A percentile compares a stretch with the other conserved stretches of the same genome.
Evolutionary conservation across 2,329 filamentous ascomycete genomes (phyloP).

Genomic region (Pyrenochaeta sp.): DNA sequence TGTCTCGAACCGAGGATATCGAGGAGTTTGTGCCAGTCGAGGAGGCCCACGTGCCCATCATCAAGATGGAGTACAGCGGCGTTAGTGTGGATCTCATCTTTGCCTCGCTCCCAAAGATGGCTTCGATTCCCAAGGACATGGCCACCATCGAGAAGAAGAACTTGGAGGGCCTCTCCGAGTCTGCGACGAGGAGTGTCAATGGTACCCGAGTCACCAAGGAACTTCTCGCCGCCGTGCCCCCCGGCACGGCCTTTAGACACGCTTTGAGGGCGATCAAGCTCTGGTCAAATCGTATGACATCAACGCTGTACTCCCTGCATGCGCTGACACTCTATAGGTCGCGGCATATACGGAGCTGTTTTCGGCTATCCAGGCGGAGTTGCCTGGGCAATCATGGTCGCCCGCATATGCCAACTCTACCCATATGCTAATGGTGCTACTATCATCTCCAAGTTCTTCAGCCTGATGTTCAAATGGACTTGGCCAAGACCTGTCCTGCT

Average conservation of each 20-base stretch:
- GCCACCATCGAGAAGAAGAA: conserved; percentile 84
- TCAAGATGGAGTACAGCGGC: conserved; percentile 89
- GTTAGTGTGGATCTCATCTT: conserved; percentile 94
- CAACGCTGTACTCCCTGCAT: not conserved
- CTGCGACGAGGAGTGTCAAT: conserved; percentile 87
- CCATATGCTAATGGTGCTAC: conserved; percentile 89
- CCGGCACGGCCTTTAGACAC: conserved; percentile 86
- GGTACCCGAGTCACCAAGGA: conserved; percentile 94
- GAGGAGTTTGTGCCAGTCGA: conserved; percentile 84
- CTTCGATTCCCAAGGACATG: conserved; percentile 63
- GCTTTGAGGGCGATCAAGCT: conserved; percentile 93
- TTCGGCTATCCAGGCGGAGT: conserved; percentile 97
- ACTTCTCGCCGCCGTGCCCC: conserved; percentile 86
- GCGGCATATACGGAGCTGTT: conserved; percentile 94
- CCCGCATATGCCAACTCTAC: conserved; percentile 93
- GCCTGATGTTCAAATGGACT: conserved; percentile 86
- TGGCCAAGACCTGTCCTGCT: conserved; percentile 95
- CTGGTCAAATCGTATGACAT: conserved; percentile 77
- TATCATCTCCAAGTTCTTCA: conserved; percentile 92
- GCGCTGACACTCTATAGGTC: conserved; percentile 54
- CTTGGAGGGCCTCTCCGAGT: conserved; percentile 84
- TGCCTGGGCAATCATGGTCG: conserved; percentile 97
- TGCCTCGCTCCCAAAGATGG: conserved; percentile 50
- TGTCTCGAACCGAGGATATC: conserved; percentile 80
- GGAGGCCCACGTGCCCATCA: conserved; percentile 94